Evolutionary conservation across 2,329 filamentous ascomycete genomes (phyloP), one percentile per base, ranked within the genome.

Genomic region (Xylariaceae sp.): DNA sequence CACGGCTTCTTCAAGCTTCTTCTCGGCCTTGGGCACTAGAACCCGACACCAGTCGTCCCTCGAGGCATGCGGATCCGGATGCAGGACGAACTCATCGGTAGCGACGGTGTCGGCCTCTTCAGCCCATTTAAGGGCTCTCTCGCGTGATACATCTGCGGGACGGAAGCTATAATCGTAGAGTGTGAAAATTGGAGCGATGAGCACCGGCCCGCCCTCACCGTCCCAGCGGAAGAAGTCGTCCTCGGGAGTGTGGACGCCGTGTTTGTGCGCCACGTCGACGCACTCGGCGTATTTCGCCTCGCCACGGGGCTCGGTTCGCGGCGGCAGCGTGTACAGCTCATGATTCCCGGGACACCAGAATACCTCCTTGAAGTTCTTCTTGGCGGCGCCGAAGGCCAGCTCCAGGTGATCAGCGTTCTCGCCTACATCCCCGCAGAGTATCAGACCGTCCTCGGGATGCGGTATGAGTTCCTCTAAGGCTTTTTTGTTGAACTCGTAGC

Each of bases 151-250:
- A 39, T 80, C 61, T 2, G 66, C 70, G 0, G 81, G 81, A 0
- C 81, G 72, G 66, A 83, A 84, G 56, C 74, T 79, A 68, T 84
- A 84, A 68, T 84, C 81, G 71, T 84, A 84, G 11, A 84, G 70
- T 1, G 81, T 83, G 71, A 84, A 84, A 43, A 82, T 75, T 26
- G 79, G 81, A 26, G 77, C 79, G 33, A 84, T 74, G 30, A 84
- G 55, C 5, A 71, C 77, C 4, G 76, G 76, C 3, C 61, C 60
- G 24, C 75, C 77, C 6, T 75, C 73, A n/a, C 78, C 80, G 4
- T 81, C 73, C 81, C 81, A 84, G 18, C 75, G 67, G 27, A 73
- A 70, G 59, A 73, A 84, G 4, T 80, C 77, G 63, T 84, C 81
- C 61, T 83, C 81, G 9, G 81, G 81, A 5, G 81, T 84, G 51